Evolutionary conservation across 345 rosid genomes (phyloP).

Genomic region (Eucalyptus coolabah): DNA sequence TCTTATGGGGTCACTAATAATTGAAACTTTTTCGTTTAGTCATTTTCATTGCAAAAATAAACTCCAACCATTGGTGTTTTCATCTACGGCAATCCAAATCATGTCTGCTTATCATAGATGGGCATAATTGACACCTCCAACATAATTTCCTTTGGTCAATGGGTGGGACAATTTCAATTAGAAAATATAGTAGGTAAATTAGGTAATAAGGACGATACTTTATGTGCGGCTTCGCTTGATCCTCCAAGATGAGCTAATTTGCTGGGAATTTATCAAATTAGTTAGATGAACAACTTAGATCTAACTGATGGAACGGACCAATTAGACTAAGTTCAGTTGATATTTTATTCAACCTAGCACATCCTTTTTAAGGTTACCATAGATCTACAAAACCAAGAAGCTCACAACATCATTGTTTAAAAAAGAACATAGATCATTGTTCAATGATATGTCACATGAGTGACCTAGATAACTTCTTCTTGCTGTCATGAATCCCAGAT

Average conservation of each 20-base stretch:
- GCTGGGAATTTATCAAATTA: not conserved
- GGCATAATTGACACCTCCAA: not conserved
- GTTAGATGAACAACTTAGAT: not conserved
- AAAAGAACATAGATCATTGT: not conserved
- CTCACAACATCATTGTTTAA: not conserved
- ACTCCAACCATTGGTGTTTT: not conserved
- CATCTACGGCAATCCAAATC: not conserved
- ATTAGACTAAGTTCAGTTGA: not conserved
- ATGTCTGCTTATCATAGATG: not conserved
- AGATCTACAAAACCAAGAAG: not conserved
- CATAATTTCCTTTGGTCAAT: not conserved
- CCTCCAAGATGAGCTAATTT: not conserved
- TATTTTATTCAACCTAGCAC: not conserved
- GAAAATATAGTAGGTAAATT: not conserved
- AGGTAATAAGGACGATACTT: not conserved
- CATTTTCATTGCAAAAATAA: not conserved
- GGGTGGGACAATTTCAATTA: not conserved
- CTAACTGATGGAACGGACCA: no score
- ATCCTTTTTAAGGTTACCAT: not conserved
- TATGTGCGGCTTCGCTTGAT: not conserved
- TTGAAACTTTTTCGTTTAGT: not conserved
- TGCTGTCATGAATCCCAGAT: not conserved
- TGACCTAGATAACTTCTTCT: not conserved
- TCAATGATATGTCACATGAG: not conserved
- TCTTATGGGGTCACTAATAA: not conserved